Base-by-base conservation (phyloP, 148 eudicot genomes). In the Mesembryanthemum crystallinum region DNA sequence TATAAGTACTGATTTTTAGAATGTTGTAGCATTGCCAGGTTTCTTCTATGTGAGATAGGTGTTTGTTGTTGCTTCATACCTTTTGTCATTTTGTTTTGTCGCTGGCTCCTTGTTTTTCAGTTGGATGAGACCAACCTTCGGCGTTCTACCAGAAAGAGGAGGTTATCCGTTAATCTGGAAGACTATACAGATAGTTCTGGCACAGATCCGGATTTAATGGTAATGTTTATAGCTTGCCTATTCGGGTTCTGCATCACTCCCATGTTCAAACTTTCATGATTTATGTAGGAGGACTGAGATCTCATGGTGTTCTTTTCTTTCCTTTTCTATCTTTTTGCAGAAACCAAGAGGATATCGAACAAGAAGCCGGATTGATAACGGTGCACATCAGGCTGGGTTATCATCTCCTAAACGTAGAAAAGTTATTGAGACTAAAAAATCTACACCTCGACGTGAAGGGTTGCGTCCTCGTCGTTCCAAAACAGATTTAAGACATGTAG, bases 61-160 rank as follows among this genome's bases (percentile, higher is more conserved):
- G 52, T 67, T 81, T 67, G 28, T 24, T 61, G 68, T 42, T 70
- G 4, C 29, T 14, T 61, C 29, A 20, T 72, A 69, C 68, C 21
- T 73, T 45, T 77, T 60, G 54, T 73, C 39, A 64, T 54, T 76
- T 77, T 73, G 42, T 66, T 72, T 47, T 63, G 45, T 55, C 51
- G 23, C 35, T 76, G 30, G 35, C 39, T 64, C 54, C 45, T 65
- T 67, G 55, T 71, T 49, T 82, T 82, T 74, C 98, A 95, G 98
- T 81, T 87, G 79, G 91, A 75, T 78, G 85, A 74, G 30, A 68
- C 78, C 83, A 89, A 88, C 80, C 96, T 95, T 73, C 91, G 97
- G 69, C 98, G 98, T 74, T 94, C 98, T 52, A 94, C 98, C 58
- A 89, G 98, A 82, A 89, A 88, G 82, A 89, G 98, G 82, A 92